These are phyloP conservation scores for Candida railenensis DNA, from an alignment of 805 yeast species.

Conservation along the genomic window DNA sequence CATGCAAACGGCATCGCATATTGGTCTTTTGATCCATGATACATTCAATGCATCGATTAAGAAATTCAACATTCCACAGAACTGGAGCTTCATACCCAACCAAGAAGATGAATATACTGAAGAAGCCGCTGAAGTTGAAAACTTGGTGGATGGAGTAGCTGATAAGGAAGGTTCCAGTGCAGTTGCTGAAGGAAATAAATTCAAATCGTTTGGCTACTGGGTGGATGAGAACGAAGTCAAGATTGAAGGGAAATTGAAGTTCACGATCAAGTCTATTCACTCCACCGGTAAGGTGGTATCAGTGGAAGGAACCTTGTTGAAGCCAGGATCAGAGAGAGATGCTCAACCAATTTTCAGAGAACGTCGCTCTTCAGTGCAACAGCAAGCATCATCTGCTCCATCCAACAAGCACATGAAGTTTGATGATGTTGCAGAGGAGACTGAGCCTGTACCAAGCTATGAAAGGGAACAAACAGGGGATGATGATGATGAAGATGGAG, in stretches of 20 bases:
- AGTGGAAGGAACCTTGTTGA: conserved; percentile 80
- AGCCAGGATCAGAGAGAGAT: conserved; percentile 56
- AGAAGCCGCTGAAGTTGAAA: not conserved
- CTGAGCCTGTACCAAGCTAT: conserved; percentile 9
- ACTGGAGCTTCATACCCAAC: conserved; percentile 82
- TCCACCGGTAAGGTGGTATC: conserved; percentile 81
- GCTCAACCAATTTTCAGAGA: conserved; percentile 53
- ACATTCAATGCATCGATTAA: conserved; percentile 93
- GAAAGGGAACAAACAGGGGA: conserved; percentile 16
- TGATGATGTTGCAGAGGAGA: conserved; percentile 34
- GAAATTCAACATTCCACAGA: conserved; percentile 77
- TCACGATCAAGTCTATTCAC: conserved; percentile 70
- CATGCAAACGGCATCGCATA: conserved; percentile 93
- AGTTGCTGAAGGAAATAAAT: conserved; percentile 20
- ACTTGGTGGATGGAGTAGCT: conserved; percentile 17
- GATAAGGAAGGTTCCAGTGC: conserved; percentile 17
- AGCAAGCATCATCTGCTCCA: conserved; percentile 19
- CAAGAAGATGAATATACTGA: conserved; percentile 57
- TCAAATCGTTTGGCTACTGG: conserved; percentile 83
- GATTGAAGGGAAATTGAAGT: conserved; percentile 79
- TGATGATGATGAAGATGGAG: conserved; percentile 22
- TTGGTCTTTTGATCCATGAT: conserved; percentile 87
- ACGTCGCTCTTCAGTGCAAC: conserved; percentile 22
- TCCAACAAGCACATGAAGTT: conserved; percentile 44
- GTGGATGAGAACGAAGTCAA: conserved; percentile 68